Evolutionary conservation across 352 stramenopile species (phyloP).

Genomic region (Salisapilia sapeloensis): DNA sequence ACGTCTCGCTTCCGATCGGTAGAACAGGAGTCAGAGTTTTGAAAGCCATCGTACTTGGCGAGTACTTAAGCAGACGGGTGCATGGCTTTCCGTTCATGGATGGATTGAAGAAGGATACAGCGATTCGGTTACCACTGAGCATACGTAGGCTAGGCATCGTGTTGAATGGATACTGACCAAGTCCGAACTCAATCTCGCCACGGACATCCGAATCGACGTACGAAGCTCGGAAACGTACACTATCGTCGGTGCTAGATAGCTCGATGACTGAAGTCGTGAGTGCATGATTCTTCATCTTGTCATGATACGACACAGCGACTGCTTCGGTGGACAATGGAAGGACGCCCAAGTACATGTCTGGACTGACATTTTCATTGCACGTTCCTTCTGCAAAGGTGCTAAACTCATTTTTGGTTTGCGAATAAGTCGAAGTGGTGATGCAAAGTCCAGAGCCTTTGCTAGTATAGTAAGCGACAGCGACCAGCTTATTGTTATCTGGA

Average conservation of each 20-base stretch:
- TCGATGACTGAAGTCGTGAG: constrained; percentile 22
- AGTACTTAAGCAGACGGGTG: constrained; percentile 27
- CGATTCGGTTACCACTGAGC: constrained; percentile 27
- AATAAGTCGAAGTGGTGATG: constrained; percentile 17
- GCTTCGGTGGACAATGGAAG: constrained; percentile 21
- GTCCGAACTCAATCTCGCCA: constrained; percentile 23
- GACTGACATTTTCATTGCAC: constrained; percentile 25
- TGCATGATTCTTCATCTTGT: constrained; percentile 32
- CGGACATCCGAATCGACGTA: constrained; percentile 24
- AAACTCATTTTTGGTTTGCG: constrained; percentile 3
- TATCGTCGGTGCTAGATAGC: constrained; percentile 8
- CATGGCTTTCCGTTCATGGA: constrained; percentile 17
- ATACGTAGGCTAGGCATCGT: constrained; percentile 18
- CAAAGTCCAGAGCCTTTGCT: constrained; percentile 13
- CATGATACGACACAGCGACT: constrained; percentile 30
- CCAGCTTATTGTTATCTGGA: constrained; percentile 6
- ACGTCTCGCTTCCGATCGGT: constrained; percentile 11
- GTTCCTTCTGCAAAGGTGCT: constrained; percentile 4
- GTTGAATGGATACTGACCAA: constrained; percentile 13
- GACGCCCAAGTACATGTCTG: constrained; percentile 14
- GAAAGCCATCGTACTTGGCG: constrained; percentile 11
- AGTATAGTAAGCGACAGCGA: not conserved
- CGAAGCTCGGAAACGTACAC: constrained; percentile 21
- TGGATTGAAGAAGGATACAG: constrained; percentile 48
- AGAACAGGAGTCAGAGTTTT: constrained; percentile 31